These are phyloP conservation scores for Neoarthrinium moseri DNA, from an alignment of 2,329 filamentous ascomycete species.

Conservation along the genomic window DNA sequence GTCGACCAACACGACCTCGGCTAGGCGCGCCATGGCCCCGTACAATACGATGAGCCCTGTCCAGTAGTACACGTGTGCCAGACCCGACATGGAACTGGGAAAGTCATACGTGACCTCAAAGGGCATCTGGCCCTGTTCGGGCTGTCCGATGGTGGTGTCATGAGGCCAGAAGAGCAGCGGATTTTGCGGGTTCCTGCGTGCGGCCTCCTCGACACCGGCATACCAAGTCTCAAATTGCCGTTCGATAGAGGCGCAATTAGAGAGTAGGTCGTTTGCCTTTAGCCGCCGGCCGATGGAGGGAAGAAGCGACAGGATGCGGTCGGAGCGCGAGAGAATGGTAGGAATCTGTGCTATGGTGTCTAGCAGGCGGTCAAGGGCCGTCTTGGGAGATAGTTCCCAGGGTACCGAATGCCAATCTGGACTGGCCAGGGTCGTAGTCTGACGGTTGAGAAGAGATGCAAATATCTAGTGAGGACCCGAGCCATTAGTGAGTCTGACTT, in stretches of 20 bases:
- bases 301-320: conserved; percentile 37
- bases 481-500: background rate
- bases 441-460: conserved; percentile 48
- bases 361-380: conserved; percentile 49
- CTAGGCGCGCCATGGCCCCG: conserved; percentile 44
- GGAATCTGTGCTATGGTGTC: conserved; percentile 50
- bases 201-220: conserved; percentile 24
- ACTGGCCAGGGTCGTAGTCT: conserved; percentile 48
- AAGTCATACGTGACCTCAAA: conserved; percentile 47
- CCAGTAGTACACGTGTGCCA: conserved; percentile 55
- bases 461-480: conserved; percentile 34
- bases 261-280: conserved; percentile 47
- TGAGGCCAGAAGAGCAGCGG: conserved; percentile 40
- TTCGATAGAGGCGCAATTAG: conserved; percentile 47
- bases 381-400: conserved; percentile 52
- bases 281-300: conserved; percentile 40
- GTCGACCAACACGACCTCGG: conserved; percentile 42
- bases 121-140: conserved; percentile 31
- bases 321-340: conserved; percentile 42
- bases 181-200: conserved; percentile 17
- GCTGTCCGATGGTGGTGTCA: conserved; percentile 22
- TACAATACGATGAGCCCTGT: conserved; percentile 48
- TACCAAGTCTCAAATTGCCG: conserved; percentile 48
- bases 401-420: conserved; percentile 51
- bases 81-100: conserved; percentile 39